These are phyloP conservation scores for Malus domestica DNA, from an alignment of 306 rosid species.

Conservation along the genomic window ASM211411v1 NC_041800.1:20521233-20521732, in stretches of 20 bases:
- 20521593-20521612: no score
- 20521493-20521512: not conserved
- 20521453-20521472: not conserved
- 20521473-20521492: not conserved
- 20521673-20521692: no score
- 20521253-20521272: slow-evolving; percentile 47
- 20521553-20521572: not conserved
- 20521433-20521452: not conserved
- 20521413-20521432: not conserved
- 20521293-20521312: slow-evolving; percentile 46
- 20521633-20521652: no score
- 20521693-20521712: no score
- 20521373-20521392: not conserved
- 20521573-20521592: no score
- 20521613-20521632: no score
- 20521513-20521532: not conserved
- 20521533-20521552: not conserved
- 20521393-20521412: not conserved
- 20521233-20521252: not conserved
- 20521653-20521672: no score
- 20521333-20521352: slow-evolving; percentile 12
- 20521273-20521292: slow-evolving; percentile 43
- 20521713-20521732: no score
- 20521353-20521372: not conserved
- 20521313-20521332: slow-evolving; percentile 10